Conservation (phyloP, 1,284 basidiomycete species). For the Tetrapyrgos nigripes region DNA sequence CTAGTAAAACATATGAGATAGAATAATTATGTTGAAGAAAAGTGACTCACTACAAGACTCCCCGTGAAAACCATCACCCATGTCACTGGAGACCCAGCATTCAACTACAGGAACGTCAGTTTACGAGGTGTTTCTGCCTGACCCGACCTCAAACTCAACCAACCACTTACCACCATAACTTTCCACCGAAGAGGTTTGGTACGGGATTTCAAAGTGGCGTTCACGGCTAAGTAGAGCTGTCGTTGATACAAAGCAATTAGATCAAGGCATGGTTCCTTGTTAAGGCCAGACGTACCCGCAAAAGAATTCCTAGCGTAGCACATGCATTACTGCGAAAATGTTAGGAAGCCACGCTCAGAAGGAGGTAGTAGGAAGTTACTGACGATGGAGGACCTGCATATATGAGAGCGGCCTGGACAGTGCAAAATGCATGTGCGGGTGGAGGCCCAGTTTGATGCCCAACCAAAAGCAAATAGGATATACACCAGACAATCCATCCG, state of each 20-base stretch:
- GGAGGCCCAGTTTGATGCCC: slow-evolving; percentile 29
- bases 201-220: background rate
- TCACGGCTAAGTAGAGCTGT: background rate
- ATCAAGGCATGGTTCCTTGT: background rate
- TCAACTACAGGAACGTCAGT: background rate
- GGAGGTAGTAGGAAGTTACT: background rate
- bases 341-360: background rate
- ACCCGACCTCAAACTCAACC: no score
- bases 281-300: background rate
- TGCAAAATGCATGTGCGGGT: slow-evolving; percentile 27
- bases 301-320: slow-evolving; percentile 8
- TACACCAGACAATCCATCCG: slow-evolving; percentile 27
- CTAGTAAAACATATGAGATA: background rate
- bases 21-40: background rate
- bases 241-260: background rate
- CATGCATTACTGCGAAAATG: slow-evolving; percentile 2
- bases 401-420: slow-evolving; percentile 30
- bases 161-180: background rate
- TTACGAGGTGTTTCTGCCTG: background rate
- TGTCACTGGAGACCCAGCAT: background rate
- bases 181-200: background rate
- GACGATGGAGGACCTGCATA: slow-evolving; percentile 25
- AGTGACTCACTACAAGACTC: background rate
- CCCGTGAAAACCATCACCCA: background rate
- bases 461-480: slow-evolving; percentile 29